Evolutionary conservation across 192 early-diverging fungal genomes (phyloP).

Genomic region (Gryganskiella cystojenkinii): DNA sequence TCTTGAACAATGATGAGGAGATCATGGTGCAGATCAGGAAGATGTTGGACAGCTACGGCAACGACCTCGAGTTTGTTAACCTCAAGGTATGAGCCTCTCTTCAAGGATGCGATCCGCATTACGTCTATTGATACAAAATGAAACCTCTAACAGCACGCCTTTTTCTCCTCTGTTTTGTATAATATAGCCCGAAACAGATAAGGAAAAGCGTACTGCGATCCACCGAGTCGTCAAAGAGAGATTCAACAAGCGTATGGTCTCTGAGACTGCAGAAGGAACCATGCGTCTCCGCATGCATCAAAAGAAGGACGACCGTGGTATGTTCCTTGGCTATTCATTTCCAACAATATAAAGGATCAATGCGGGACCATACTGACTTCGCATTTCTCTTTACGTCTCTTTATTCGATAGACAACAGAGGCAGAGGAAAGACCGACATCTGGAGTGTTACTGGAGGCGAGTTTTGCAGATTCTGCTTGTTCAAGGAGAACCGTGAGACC

Average conservation of each 20-base stretch:
- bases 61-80: conserved; percentile 45
- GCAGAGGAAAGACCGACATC: conserved; percentile 33
- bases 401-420: conserved; percentile 27
- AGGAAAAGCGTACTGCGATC: conserved; percentile 61
- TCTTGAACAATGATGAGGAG: conserved; percentile 26
- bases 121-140: too few species aligned
- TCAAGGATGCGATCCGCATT: too few species aligned
- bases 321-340: not conserved
- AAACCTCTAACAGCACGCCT: too few species aligned
- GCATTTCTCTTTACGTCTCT: not conserved
- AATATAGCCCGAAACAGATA: conserved; percentile 58
- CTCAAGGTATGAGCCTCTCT: conserved; percentile 21
- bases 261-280: conserved; percentile 55
- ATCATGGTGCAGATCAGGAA: conserved; percentile 32
- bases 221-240: conserved; percentile 63
- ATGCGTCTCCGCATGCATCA: conserved; percentile 59
- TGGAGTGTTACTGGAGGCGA: conserved; percentile 76
- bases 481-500: conserved; percentile 94
- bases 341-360: not conserved
- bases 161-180: not conserved
- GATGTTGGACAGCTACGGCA: conserved; percentile 50
- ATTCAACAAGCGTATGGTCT: conserved; percentile 60
- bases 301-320: conserved; percentile 47
- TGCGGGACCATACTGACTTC: not conserved
- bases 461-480: conserved; percentile 86